Evolutionary conservation across 2,329 filamentous ascomycete species (phyloP).

Genomic region (Knoxdaviesia capensis): DNA sequence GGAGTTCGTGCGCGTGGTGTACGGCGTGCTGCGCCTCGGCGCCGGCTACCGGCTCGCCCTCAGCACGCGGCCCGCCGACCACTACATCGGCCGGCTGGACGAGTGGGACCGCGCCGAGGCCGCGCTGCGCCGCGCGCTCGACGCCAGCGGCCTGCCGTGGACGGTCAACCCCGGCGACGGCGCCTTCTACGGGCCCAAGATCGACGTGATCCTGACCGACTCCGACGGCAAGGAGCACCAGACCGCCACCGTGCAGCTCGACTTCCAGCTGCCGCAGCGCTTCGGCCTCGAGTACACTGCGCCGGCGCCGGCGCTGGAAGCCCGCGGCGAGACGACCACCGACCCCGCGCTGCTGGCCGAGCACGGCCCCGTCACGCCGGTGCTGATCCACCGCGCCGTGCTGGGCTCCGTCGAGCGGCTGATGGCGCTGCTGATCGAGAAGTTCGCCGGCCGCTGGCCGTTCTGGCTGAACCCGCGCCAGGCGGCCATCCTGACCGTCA

Average conservation of each 20-base stretch:
- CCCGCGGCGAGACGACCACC: conserved; percentile 26
- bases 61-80: conserved; percentile 57
- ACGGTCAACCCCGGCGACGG: conserved; percentile 62
- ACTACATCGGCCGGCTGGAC: conserved; percentile 55
- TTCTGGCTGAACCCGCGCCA: conserved; percentile 79
- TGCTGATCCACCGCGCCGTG: conserved; percentile 71
- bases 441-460: conserved; percentile 61
- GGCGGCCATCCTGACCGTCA: conserved; percentile 53
- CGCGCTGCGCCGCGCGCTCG: conserved; percentile 19
- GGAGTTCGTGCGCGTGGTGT: conserved; percentile 54
- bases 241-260: conserved; percentile 72
- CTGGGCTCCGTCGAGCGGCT: conserved; percentile 70
- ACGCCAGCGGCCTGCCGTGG: conserved; percentile 55
- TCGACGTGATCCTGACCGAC: conserved; percentile 67
- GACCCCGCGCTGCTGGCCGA: conserved; percentile 25
- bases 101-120: conserved; percentile 33
- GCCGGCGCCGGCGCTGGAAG: conserved; percentile 42
- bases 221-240: conserved; percentile 73
- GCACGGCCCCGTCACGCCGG: conserved; percentile 44
- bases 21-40: conserved; percentile 48
- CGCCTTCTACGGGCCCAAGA: conserved; percentile 83
- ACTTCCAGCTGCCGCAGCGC: conserved; percentile 72
- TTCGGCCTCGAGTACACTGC: conserved; percentile 60
- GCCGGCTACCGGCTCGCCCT: conserved; percentile 51
- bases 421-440: conserved; percentile 69